Conservation (phyloP, 83 land plant species). For the Isoetes engelmannii region DNA sequence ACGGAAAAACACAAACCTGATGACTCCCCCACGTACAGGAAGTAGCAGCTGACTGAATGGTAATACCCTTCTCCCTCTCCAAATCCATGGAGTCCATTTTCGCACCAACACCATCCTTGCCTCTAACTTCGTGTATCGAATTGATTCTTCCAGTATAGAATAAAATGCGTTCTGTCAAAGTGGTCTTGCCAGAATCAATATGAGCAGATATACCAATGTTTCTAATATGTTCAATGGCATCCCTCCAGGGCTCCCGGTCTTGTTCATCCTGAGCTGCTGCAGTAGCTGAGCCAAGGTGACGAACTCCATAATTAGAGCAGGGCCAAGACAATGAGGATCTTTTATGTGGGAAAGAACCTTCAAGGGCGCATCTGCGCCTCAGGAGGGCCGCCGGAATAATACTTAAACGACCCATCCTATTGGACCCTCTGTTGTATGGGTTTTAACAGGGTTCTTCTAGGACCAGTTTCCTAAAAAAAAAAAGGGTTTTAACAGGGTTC, state of each 20-base stretch:
- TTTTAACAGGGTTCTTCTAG: too few species aligned
- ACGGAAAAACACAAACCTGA: conserved; percentile 48
- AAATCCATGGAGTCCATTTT: conserved; percentile 99
- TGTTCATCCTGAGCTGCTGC: conserved; percentile 30
- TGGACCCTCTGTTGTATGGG: too few species aligned
- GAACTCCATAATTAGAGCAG: too few species aligned
- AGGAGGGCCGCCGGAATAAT: too few species aligned
- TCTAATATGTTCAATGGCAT: conserved; percentile 63
- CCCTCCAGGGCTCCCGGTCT: conserved; percentile 54
- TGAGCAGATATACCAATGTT: conserved; percentile 99
- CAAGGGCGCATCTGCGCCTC: too few species aligned
- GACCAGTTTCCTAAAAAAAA: too few species aligned
- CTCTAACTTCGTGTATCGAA: conserved; percentile 96
- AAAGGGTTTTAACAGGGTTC: too few species aligned
- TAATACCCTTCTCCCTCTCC: conserved; percentile 97
- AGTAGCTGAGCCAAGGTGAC: too few species aligned
- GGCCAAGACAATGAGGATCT: too few species aligned
- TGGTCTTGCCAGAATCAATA: conserved; percentile 98
- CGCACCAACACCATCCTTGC: conserved; percentile 97
- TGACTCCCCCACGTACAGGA: conserved; percentile 86
- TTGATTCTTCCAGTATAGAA: conserved; percentile 92
- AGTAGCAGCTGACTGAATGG: conserved; percentile 98
- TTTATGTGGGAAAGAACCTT: too few species aligned
- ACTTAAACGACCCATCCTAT: too few species aligned
- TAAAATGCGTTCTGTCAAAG: conserved; percentile 80